Base-by-base conservation (phyloP, 805 yeast genomes). In the Metschnikowia cubensis region DNA sequence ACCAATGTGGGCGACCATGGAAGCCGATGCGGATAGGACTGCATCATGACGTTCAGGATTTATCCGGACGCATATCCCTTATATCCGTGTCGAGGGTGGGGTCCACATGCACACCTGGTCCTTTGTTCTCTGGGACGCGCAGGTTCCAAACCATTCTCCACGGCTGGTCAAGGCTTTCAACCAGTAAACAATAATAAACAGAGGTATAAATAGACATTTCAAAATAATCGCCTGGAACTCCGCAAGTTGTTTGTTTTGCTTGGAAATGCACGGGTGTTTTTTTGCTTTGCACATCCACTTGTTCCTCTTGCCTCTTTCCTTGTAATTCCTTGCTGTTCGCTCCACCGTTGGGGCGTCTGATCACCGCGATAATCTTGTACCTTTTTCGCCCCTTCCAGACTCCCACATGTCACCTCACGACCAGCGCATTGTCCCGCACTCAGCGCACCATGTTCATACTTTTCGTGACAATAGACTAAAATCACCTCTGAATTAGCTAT, bases 1-100 rank as follows among this genome's bases (percentile, higher is more conserved):
- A 17, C 39, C 21, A 14, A 21, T 36, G 17, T 11, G 38, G n/a
- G 38, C 13, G 21, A 13, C 21, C 20, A 21, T 36, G n/a, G 38
- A 18, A 35, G 14, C 38, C 21, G 11, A 14, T 7, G 18, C 41
- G 32, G 17, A 38, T 10, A 13, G 15, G n/a, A 20, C 42, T 33
- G 45, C 45, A 42, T 14, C n/a, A 10, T 15, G 35, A 20, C 11
- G 37, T 14, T n/a, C 34, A 21, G 37, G 29, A 41, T 41, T 41
- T 25, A 36, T 18, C 35, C 44, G 35, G 11, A 11, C 37, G 45
- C 45, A 42, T 42, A 42, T 42, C 45, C 45, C 37, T 41, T 42
- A 21, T 33, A 10, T 20, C 45, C 37, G 20, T 32, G 45, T 42
- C 21, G 15, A 29, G 14, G 11, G 21, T 31, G 14, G n/a, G 25